Evolutionary conservation across 2,329 filamentous ascomycete genomes (phyloP).

Genomic region (Verticillium longisporum): DNA sequence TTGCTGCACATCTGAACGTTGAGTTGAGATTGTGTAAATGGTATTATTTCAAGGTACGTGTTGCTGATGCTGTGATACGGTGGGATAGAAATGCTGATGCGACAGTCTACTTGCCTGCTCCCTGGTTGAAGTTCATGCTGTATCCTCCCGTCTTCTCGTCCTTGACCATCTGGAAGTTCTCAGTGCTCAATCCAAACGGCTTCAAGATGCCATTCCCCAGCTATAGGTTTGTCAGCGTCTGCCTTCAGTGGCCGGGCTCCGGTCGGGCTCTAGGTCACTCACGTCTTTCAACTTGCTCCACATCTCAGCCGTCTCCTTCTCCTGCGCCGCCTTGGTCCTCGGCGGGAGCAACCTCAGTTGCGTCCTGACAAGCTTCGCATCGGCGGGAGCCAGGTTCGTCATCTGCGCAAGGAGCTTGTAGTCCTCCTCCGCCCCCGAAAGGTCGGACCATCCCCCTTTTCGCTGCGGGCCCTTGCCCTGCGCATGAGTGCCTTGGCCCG

Average conservation of each 20-base stretch:
- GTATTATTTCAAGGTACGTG: not conserved
- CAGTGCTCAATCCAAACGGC: slow-evolving; percentile 88
- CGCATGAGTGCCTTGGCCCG: slow-evolving; percentile 77
- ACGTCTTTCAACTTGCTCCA: slow-evolving; percentile 90
- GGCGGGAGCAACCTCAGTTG: slow-evolving; percentile 62
- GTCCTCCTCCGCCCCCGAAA: slow-evolving; percentile 73
- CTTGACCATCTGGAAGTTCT: slow-evolving; percentile 91
- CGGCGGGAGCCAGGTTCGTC: slow-evolving; percentile 54
- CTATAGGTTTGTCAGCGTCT: slow-evolving; percentile 22
- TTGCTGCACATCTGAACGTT: too few relatives aligned
- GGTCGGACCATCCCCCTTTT: slow-evolving; percentile 72
- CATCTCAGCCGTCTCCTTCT: slow-evolving; percentile 90
- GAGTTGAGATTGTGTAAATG: too few relatives aligned
- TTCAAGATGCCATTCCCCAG: slow-evolving; percentile 87
- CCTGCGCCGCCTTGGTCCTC: slow-evolving; percentile 68
- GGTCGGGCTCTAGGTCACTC: slow-evolving; percentile 20
- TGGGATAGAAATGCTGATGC: not conserved
- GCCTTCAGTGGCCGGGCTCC: not conserved
- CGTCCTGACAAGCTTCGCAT: slow-evolving; percentile 59
- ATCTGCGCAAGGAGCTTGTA: slow-evolving; percentile 62
- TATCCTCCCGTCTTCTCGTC: slow-evolving; percentile 87
- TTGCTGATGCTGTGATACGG: not conserved
- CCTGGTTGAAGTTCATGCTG: slow-evolving; percentile 77
- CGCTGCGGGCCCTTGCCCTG: slow-evolving; percentile 64
- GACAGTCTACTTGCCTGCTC: slow-evolving; percentile 1